These are phyloP conservation scores for Colletotrichum incanum DNA, from an alignment of 2,329 filamentous ascomycete genomes.

Conservation along the genomic window DNA sequence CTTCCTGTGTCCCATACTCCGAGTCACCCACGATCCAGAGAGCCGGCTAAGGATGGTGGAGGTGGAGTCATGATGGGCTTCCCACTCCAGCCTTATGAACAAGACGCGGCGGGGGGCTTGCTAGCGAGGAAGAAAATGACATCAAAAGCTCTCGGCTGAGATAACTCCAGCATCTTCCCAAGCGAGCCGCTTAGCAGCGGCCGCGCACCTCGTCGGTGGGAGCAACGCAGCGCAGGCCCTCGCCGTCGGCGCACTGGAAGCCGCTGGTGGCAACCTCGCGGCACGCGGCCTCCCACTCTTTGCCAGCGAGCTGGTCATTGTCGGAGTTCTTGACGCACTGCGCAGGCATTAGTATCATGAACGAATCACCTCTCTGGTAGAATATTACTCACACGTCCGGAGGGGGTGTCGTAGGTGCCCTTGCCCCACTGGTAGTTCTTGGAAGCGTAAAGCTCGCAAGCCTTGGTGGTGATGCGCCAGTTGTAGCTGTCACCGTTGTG, in stretches of 20 bases:
- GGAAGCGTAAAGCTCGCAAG: constrained; percentile 42
- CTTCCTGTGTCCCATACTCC: not conserved
- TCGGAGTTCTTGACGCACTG: constrained; percentile 39
- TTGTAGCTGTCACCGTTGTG: constrained; percentile 47
- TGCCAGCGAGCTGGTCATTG: constrained; percentile 41
- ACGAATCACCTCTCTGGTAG: too few relatives aligned
- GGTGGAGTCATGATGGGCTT: constrained; percentile 25
- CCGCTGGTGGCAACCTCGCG: constrained; percentile 40
- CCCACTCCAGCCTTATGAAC: constrained; percentile 17
- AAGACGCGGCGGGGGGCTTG: constrained; percentile 1
- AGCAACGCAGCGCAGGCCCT: constrained; percentile 45
- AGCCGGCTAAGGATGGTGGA: constrained; percentile 26
- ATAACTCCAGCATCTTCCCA: not conserved
- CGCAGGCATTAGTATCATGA: not conserved
- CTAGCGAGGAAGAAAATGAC: constrained; percentile 2
- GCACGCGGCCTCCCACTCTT: constrained; percentile 45
- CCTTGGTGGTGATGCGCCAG: constrained; percentile 46
- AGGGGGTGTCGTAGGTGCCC: constrained; percentile 38
- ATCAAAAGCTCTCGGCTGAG: not conserved
- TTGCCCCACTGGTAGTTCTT: constrained; percentile 40
- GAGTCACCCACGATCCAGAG: constrained; percentile 29
- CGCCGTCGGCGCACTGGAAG: constrained; percentile 45
- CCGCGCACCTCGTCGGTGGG: constrained; percentile 34
- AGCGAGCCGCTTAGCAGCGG: constrained; percentile 35
- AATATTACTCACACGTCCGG: constrained; percentile 37